phyloP scores from a whole-genome alignment of 495 filamentous ascomycete genomes.

The Neurospora sp. region DNA sequence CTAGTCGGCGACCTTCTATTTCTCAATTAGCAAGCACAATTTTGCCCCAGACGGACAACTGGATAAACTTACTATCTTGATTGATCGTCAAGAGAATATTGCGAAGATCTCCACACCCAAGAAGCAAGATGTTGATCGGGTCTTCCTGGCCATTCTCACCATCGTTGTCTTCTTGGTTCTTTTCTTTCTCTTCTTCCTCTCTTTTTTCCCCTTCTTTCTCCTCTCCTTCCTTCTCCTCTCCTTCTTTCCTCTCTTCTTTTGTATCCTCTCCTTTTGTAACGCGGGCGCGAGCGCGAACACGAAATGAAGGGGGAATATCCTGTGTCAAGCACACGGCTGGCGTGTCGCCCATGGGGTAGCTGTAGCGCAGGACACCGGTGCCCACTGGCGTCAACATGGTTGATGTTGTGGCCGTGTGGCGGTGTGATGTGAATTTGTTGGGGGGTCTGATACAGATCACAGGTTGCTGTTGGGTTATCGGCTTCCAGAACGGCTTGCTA shows the following conservation, averaged over 20 bases:
- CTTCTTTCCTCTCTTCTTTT: not conserved
- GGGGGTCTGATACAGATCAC: not conserved
- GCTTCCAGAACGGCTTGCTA: not conserved
- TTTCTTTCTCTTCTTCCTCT: not conserved
- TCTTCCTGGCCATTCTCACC: not conserved
- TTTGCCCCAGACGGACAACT: not conserved
- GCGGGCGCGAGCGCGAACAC: not conserved
- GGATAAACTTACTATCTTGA: slow-evolving; percentile 5
- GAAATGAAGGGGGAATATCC: slow-evolving; percentile 12
- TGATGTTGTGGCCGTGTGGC: not conserved
- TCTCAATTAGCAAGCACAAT: not conserved
- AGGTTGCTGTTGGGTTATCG: not conserved
- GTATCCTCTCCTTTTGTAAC: not conserved
- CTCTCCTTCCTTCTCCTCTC: not conserved
- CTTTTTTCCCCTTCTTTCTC: not conserved
- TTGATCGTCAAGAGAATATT: slow-evolving; percentile 23
- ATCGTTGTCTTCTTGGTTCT: not conserved
- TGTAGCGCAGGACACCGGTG: not conserved
- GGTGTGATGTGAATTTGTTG: not conserved
- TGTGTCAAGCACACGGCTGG: slow-evolving; percentile 20
- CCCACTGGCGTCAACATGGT: not conserved
- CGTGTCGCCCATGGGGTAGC: slow-evolving; percentile 19
- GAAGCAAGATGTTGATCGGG: slow-evolving; percentile 21
- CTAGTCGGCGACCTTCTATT: slow-evolving; percentile 11
- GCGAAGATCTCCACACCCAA: slow-evolving; percentile 22